phyloP scores from a whole-genome alignment of 257 asterid species.

The Primulina tabacum region DNA sequence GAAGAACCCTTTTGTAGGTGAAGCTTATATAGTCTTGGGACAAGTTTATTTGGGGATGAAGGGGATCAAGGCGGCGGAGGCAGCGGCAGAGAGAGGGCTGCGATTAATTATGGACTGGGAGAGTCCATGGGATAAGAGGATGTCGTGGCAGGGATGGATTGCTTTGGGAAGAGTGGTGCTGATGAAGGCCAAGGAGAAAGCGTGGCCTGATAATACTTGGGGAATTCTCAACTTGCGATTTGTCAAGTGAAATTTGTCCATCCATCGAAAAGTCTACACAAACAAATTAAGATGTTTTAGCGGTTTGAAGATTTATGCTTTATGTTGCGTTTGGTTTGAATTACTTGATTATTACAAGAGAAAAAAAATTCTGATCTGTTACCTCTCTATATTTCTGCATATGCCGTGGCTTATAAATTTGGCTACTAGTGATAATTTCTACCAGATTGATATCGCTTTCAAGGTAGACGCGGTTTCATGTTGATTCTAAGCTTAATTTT shows the following conservation, averaged over 20 bases:
- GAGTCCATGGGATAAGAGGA: conserved; percentile 93
- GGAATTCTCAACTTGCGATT: conserved; percentile 74
- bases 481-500: no score
- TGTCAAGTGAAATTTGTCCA: conserved; percentile 31
- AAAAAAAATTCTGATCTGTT: not conserved
- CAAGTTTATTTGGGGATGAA: conserved; percentile 63
- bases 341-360: not conserved
- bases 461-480: not conserved
- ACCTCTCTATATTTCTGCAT: no score
- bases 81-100: conserved; percentile 62
- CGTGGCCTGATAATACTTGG: conserved; percentile 68
- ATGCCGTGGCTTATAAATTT: no score
- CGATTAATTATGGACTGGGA: conserved; percentile 78
- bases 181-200: conserved; percentile 52
- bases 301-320: not conserved
- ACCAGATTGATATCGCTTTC: no score
- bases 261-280: not conserved
- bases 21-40: conserved; percentile 59
- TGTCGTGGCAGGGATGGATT: conserved; percentile 89
- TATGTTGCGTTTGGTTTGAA: not conserved
- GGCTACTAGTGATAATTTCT: not conserved
- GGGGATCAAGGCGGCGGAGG: conserved; percentile 58
- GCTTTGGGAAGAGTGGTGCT: conserved; percentile 78
- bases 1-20: conserved; percentile 82
- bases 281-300: not conserved